Evolutionary conservation across 1,284 basidiomycete species (phyloP), one percentile per base, ranked within the genome.

Genomic region (Tetrapyrgos nigripes): DNA sequence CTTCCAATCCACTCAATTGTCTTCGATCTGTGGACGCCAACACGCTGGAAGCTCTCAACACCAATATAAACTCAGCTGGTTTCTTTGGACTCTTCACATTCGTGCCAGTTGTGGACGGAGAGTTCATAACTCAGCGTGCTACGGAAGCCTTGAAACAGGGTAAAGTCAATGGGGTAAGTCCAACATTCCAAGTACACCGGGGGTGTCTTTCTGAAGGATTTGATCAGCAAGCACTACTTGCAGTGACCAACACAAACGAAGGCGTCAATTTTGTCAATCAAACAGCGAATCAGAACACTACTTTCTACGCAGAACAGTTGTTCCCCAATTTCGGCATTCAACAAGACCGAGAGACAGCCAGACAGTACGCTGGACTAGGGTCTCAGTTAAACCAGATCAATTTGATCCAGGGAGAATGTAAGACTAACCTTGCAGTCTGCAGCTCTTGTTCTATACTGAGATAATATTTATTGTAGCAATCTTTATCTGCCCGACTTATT

Each of bases 61-160:
- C 52, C 11, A 57, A 67, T 11, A 64, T 77, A 11, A 66, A 61
- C 29, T 0, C 33, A 2, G 31, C 28, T 24, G 70, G 64, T 0
- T 73, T 76, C 56, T 64, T 58, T 52, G 71, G 72, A 0, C 71
- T 71, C 2, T 70, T 61, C 35, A 48, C 56, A 13, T 72, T 76
- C 44, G 67, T 70, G n/a, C 76, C 77, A 4, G 75, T 78, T 26
- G 68, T 77, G 8, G 77, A 79, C 48, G 76, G 70, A 1, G 51
- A 61, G 1, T 69, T 77, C 49, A 77, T 79, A 29, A 56, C 64
- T 19, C 72, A 75, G 60, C 60, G 68, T 14, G 70, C 76, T 1
- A 70, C 64, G 0, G 57, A 68, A 37, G 68, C 72, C 0, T 60
- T 77, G 1, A 47, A 33, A 4, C 61, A 62, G 44, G 66, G 66